Base-by-base conservation (phyloP, 306 rosid genomes). In the Acacia confusa region DNA sequence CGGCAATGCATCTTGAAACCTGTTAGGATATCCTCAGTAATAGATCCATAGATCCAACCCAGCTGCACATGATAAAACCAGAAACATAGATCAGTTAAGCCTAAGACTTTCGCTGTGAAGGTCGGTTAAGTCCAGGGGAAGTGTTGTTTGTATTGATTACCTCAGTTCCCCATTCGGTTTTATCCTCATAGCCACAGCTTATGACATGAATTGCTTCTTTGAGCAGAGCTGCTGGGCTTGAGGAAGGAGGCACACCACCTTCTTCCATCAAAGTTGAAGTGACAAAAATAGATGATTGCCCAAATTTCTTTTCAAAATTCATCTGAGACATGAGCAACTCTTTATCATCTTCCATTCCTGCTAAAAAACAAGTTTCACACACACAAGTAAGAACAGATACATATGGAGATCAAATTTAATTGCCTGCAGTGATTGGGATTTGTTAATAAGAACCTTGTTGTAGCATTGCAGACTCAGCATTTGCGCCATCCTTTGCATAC, bases 1-100 rank as follows among this genome's bases (percentile, higher is more conserved):
- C 97, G 98, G 88, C 98, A 94, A 86, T 94, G 98, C 98, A 94
- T 94, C 88, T 94, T 94, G 77, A 94, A 94, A 61, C 97, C 98
- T 50, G 98, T 92, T 47, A 94, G 88, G 78, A 94, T 94, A 86
- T 94, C 98, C 83, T 92, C 98, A 82, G 98, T 92, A 87, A 92
- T 91, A 15, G 98, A 94, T 32, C 98, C 98, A 47, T 94, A 94
- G 65, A 92, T 94, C 98, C 98, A 94, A 69, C 98, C 98, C 17
- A 94, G 86, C 98, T 94, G 94, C 90, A 83, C 32, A 82, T 44
- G 45, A 77, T 50, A 74, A 76, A 53, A 55, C 15, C 81, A 72
- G 67, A 24, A 53, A 11, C 78, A 66, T 32, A 27, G n/a, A 63
- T 63, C 36, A 63, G 69, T 27, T 19, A 52, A 20, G 7, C 60